These are phyloP conservation scores for Kwoniella newhampshirensis DNA, from an alignment of 768 basidiomycete species.

Conservation along the genomic window DNA sequence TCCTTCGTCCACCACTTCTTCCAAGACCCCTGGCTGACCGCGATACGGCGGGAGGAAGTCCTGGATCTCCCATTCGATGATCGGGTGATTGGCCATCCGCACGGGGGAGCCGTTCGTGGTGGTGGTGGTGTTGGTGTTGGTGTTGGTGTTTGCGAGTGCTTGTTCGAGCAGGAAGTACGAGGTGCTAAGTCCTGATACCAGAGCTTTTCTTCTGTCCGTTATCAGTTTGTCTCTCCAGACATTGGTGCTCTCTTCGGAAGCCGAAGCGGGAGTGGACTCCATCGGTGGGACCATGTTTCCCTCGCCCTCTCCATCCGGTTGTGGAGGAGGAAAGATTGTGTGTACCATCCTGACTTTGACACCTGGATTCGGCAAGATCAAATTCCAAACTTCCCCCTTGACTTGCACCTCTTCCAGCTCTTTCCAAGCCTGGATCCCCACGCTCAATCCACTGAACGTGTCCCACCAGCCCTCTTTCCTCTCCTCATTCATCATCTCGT, in stretches of 20 bases:
- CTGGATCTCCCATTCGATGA: slow-evolving; percentile 3
- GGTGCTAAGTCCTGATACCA: not conserved
- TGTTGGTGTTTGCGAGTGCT: not conserved
- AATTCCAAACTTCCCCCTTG: slow-evolving; percentile 9
- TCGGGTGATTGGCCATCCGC: not conserved
- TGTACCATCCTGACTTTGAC: slow-evolving; percentile 7
- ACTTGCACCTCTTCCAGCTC: slow-evolving; percentile 1
- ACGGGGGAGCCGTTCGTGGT: not conserved
- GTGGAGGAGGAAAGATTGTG: not conserved
- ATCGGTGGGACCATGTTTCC: too few species aligned
- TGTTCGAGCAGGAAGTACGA: not conserved
- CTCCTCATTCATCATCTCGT: not conserved
- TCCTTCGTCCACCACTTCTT: not conserved
- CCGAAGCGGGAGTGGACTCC: too few species aligned
- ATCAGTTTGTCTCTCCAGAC: not conserved
- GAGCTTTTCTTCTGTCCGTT: not conserved
- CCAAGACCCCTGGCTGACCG: not conserved
- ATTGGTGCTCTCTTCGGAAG: not conserved
- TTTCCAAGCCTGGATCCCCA: slow-evolving; percentile 11
- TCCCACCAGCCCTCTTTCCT: slow-evolving; percentile 4
- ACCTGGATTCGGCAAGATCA: slow-evolving; percentile 9
- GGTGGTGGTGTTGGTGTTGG: not conserved
- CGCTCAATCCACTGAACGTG: slow-evolving; percentile 11
- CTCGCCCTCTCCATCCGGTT: too few species aligned
- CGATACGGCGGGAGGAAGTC: slow-evolving; percentile 7